These are phyloP conservation scores for Lipomyces lipofer DNA, from an alignment of 805 yeast genomes.

Conservation along the genomic window DNA sequence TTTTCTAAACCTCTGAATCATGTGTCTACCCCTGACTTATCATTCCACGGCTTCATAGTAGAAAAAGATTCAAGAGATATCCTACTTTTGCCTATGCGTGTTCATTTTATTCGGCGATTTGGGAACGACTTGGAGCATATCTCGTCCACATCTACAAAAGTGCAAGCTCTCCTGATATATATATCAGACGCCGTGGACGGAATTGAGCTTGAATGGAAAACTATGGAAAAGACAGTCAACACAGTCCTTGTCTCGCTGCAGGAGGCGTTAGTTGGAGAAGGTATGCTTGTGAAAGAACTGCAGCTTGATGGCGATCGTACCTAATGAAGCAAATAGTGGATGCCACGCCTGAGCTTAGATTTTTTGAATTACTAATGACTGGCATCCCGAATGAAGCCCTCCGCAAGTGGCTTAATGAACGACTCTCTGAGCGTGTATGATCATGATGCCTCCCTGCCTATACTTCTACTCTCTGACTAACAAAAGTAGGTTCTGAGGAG, in stretches of 20 bases:
- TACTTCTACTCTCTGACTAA: too few relatives aligned
- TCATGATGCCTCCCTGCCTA: too few relatives aligned
- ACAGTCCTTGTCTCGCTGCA: not conserved
- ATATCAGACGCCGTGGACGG: conserved; percentile 13
- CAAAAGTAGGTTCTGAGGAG: conserved; percentile 18
- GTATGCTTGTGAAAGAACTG: not conserved
- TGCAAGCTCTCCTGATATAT: conserved; percentile 22
- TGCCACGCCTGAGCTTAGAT: conserved; percentile 2
- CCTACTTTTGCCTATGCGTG: conserved; percentile 16
- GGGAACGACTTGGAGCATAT: conserved; percentile 25
- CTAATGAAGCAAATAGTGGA: not conserved
- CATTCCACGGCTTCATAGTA: conserved; percentile 22
- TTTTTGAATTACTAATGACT: conserved; percentile 26
- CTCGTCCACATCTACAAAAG: conserved; percentile 23
- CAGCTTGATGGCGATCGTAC: not conserved
- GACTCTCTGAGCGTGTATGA: conserved; percentile 29
- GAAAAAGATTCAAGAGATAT: not conserved
- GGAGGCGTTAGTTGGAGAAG: not conserved
- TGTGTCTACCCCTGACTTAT: conserved; percentile 18
- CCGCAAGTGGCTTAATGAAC: conserved; percentile 24
- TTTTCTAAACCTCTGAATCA: conserved; percentile 7
- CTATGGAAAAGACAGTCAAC: conserved; percentile 10
- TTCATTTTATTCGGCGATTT: conserved; percentile 30
- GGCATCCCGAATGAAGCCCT: conserved; percentile 24
- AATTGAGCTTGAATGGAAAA: conserved; percentile 19